Base-by-base conservation (phyloP, 345 rosid genomes). In the Boechera stricta region DNA sequence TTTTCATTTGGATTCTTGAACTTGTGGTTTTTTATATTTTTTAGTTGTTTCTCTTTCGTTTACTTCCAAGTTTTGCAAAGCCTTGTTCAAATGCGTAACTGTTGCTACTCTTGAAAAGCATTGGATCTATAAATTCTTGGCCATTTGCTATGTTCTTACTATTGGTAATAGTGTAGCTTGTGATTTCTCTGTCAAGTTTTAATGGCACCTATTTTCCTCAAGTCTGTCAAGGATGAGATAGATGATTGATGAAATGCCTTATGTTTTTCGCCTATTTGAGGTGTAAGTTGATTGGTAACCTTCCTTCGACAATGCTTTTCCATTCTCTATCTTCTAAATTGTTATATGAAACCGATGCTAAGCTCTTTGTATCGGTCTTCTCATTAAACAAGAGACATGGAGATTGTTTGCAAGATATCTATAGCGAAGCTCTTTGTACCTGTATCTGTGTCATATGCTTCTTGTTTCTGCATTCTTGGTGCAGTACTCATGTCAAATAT, bases 1-100 rank as follows among this genome's bases (percentile, higher is more conserved):
- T 79, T 68, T 79, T 74, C 71, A 28, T 79, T 68, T 79, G 66
- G 71, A 74, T 73, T 79, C 71, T 68, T 74, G 32, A 61, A 79
- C 75, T 68, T 73, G 48, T 73, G 59, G 42, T 31, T 44, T 12
- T 18, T 32, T 31, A 15, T 6, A 49, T 39, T 42, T 33, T 64
- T 42, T 33, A 38, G 69, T 51, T 73, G 74, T 52, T 67, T 67
- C 51, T 28, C 26, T 71, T 29, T 71, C 32, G 36, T 64, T 71
- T 71, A 71, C 45, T 59, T 72, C 56, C 64, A 67, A 72, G 64
- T 72, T 78, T 78, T 73, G 74, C 81, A 60, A 67, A 41, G 55
- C 63, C 71, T 33, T 77, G 76, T 71, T 77, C 61, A 57, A 51
- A 33, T 73, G 77, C 82, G 52, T 54, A 67, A 61, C 74, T 60